Conservation (phyloP, 2,329 filamentous ascomycete genomes). For the Colletotrichum limetticola region DNA sequence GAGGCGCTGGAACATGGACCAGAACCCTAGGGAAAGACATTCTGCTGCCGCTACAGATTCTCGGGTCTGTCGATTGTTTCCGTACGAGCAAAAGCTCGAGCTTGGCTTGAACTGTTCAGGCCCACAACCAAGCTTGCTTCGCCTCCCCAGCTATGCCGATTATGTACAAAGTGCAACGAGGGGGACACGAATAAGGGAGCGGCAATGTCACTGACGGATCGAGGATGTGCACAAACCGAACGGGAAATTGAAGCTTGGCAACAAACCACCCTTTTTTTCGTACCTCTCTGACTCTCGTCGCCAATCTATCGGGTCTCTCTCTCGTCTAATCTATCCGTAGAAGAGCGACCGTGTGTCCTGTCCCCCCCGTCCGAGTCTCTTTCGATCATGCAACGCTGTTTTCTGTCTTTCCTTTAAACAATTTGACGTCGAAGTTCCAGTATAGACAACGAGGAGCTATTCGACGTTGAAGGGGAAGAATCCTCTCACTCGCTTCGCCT, state of each 20-base stretch:
- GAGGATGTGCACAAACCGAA: not conserved
- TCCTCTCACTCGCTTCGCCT: not conserved
- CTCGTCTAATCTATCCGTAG: not conserved
- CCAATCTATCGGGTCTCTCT: not conserved
- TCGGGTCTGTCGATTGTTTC: not conserved
- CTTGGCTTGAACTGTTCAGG: constrained; percentile 8
- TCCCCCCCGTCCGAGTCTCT: not conserved
- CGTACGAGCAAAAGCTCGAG: not conserved
- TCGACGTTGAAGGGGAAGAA: not conserved
- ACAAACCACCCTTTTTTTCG: not conserved
- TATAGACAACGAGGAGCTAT: not conserved
- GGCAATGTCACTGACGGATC: not conserved
- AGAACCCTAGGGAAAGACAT: not conserved
- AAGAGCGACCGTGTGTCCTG: not conserved
- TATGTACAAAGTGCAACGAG: constrained; percentile 8
- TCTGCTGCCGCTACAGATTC: not conserved
- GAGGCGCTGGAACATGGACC: not conserved
- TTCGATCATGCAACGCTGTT: not conserved
- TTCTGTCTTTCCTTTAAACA: not conserved
- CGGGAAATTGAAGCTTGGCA: not conserved
- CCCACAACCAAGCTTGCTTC: constrained; percentile 21
- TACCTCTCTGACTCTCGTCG: not conserved
- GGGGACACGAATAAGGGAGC: constrained; percentile 13
- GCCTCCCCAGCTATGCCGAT: constrained; percentile 12
- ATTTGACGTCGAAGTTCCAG: not conserved